Conservation (phyloP, 2,329 filamentous ascomycete species). For the Coniochaeta pulveracea region DNA sequence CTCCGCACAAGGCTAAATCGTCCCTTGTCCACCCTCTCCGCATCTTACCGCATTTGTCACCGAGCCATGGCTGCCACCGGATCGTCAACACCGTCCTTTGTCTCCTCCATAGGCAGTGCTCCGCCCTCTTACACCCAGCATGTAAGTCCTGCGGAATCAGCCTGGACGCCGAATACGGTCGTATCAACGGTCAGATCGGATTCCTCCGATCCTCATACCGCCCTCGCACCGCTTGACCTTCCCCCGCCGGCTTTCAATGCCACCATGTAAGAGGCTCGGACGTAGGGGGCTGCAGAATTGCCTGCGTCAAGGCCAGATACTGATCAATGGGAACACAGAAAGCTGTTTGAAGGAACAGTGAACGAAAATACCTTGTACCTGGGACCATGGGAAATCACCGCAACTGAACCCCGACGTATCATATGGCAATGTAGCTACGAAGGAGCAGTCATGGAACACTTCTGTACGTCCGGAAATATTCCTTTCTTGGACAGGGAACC, state of each 20-base stretch:
- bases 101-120: slow-evolving; percentile 30
- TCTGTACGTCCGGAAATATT: slow-evolving; percentile 22
- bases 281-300: background rate
- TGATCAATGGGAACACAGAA: too few relatives aligned
- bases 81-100: slow-evolving; percentile 22
- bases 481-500: background rate
- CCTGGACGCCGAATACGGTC: slow-evolving; percentile 35
- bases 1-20: too few relatives aligned
- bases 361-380: slow-evolving; percentile 39
- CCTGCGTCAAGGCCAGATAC: too few relatives aligned
- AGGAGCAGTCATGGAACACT: slow-evolving; percentile 39
- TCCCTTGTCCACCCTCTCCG: too few relatives aligned
- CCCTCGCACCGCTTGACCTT: slow-evolving; percentile 34
- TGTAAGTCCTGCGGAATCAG: slow-evolving; percentile 30
- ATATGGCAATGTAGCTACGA: slow-evolving; percentile 42
- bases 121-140: slow-evolving; percentile 29
- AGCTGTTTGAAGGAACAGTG: slow-evolving; percentile 35
- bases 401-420: slow-evolving; percentile 34
- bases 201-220: slow-evolving; percentile 26
- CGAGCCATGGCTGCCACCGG: slow-evolving; percentile 16
- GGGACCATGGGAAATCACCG: slow-evolving; percentile 40
- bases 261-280: slow-evolving; percentile 37
- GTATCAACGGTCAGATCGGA: slow-evolving; percentile 28
- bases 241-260: slow-evolving; percentile 42
- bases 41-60: slow-evolving; percentile 4